Conservation (phyloP, 192 early-diverging fungal genomes). For the Rhizoclosmatium sp. region DNA sequence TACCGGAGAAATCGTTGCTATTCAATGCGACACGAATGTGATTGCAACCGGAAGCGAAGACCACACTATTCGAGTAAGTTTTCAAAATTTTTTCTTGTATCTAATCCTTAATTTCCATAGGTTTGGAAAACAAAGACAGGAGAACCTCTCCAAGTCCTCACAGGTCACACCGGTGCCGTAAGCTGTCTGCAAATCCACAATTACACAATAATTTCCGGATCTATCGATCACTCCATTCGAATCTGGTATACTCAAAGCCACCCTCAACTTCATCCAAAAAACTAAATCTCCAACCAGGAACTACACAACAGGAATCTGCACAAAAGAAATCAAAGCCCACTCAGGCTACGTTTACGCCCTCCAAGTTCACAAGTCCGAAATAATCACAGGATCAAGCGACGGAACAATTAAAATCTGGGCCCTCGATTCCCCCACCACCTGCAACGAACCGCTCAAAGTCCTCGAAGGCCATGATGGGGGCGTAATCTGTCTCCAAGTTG, state of each 20-base stretch:
- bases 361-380: slow-evolving; percentile 15
- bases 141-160: slow-evolving; percentile 31
- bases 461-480: slow-evolving; percentile 48
- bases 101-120: slow-evolving; percentile 3
- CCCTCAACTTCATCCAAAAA: neutral
- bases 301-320: slow-evolving; percentile 17
- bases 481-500: slow-evolving; percentile 56
- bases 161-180: slow-evolving; percentile 51
- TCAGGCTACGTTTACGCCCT: slow-evolving; percentile 48
- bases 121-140: slow-evolving; percentile 49
- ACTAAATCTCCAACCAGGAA: neutral
- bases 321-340: slow-evolving; percentile 39
- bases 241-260: slow-evolving; percentile 30
- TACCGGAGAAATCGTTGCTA: slow-evolving; percentile 44
- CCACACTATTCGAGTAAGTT: slow-evolving; percentile 45
- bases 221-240: slow-evolving; percentile 52
- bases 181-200: slow-evolving; percentile 45
- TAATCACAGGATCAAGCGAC: slow-evolving; percentile 44
- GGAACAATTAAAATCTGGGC: slow-evolving; percentile 48
- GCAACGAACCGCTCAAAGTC: slow-evolving; percentile 22
- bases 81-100: slow-evolving; percentile 7
- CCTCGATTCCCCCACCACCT: neutral
- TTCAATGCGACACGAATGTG: slow-evolving; percentile 36
- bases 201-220: slow-evolving; percentile 47
- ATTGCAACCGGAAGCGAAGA: slow-evolving; percentile 56